phyloP scores from a whole-genome alignment of 2,329 filamentous ascomycete species.

The Calonectria hongkongensis region DNA sequence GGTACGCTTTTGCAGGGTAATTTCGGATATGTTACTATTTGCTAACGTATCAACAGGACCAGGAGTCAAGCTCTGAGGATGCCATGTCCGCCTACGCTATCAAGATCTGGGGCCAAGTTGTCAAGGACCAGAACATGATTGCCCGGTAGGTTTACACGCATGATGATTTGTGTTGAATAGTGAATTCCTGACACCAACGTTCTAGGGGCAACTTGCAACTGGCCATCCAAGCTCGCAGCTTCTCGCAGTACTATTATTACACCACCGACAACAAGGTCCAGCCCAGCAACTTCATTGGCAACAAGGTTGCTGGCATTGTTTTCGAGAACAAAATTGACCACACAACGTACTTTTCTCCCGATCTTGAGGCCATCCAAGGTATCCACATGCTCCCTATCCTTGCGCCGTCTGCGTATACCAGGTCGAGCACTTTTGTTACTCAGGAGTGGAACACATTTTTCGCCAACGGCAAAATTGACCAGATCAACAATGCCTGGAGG shows the following conservation, averaged over 20 bases:
- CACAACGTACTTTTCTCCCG: constrained; percentile 89
- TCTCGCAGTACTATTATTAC: constrained; percentile 91
- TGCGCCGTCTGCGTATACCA: constrained; percentile 80
- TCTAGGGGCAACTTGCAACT: constrained; percentile 86
- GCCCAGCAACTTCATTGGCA: constrained; percentile 85
- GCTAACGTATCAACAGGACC: constrained; percentile 65
- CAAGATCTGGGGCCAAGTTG: constrained; percentile 93
- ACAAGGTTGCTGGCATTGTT: constrained; percentile 82
- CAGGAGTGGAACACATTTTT: constrained; percentile 92
- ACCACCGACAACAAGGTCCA: constrained; percentile 80
- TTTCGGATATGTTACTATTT: too few species aligned
- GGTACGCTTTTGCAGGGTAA: constrained; percentile 57
- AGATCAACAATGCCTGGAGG: constrained; percentile 86
- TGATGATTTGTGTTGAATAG: constrained; percentile 2
- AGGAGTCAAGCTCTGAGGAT: constrained; percentile 94
- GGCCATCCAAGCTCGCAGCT: constrained; percentile 82
- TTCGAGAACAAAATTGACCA: constrained; percentile 98
- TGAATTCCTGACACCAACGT: constrained; percentile 29
- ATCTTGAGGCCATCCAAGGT: constrained; percentile 82
- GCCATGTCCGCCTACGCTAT: constrained; percentile 89
- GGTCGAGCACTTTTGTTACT: constrained; percentile 80
- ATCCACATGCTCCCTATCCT: constrained; percentile 90
- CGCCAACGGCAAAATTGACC: constrained; percentile 77
- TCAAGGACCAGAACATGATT: constrained; percentile 86
- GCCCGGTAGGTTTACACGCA: constrained; percentile 71